Evolutionary conservation across 2,329 filamentous ascomycete species (phyloP).

Genomic region (Curvularia sp.): DNA sequence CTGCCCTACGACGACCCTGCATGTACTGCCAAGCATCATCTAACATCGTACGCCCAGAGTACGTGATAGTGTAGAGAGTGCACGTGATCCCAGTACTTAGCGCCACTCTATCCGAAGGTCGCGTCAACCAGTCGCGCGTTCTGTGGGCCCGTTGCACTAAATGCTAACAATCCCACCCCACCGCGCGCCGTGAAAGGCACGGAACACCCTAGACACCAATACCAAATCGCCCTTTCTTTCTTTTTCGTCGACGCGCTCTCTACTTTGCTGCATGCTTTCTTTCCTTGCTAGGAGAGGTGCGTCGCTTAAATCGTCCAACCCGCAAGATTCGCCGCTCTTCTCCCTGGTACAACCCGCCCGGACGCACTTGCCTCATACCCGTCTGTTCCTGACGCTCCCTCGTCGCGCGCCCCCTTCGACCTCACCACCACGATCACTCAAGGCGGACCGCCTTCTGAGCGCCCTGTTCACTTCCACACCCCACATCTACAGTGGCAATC

Average conservation of each 20-base stretch:
- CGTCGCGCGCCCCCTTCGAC: conserved; percentile 26
- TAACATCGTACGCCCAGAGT: conserved; percentile 7
- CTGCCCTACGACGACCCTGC: conserved; percentile 1
- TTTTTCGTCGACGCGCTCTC: conserved; percentile 35
- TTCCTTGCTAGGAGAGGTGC: conserved; percentile 40
- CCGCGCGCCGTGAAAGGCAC: conserved; percentile 27
- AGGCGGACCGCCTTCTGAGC: background rate
- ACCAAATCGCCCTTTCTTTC: conserved; percentile 29
- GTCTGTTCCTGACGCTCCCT: conserved; percentile 14
- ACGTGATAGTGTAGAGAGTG: background rate
- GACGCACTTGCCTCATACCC: conserved; percentile 29
- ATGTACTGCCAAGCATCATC: background rate
- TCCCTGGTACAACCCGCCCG: conserved; percentile 26
- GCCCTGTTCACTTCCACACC: conserved; percentile 6
- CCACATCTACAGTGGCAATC: conserved; percentile 25
- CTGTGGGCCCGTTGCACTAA: conserved; percentile 25
- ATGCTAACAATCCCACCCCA: conserved; percentile 21
- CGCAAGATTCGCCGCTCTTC: conserved; percentile 29
- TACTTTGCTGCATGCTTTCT: conserved; percentile 51
- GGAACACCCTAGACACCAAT: conserved; percentile 35
- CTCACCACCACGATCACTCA: conserved; percentile 15
- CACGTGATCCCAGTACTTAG: conserved; percentile 21
- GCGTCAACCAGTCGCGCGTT: conserved; percentile 27
- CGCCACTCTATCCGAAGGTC: conserved; percentile 19
- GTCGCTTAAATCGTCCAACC: conserved; percentile 43